A percentile compares a stretch with the other conserved stretches of the same genome.
Evolutionary conservation across 257 asterid species (phyloP).

Genomic region (Handroanthus guayacan): DNA sequence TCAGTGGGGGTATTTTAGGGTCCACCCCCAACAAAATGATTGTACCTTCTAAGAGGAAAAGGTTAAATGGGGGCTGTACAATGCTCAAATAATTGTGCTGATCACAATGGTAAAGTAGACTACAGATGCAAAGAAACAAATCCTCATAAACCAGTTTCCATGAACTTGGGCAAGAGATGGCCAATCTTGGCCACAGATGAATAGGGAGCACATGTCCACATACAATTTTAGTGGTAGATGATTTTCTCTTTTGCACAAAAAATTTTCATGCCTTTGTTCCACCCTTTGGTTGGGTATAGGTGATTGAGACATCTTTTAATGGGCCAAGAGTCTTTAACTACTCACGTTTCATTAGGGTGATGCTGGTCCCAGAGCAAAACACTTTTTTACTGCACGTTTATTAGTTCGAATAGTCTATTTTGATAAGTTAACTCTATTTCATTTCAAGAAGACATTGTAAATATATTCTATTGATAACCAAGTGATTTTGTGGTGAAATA

Average conservation of each 20-base stretch:
- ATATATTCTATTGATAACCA: too few relatives aligned
- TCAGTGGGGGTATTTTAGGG: constrained; percentile 6
- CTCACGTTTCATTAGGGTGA: constrained; percentile 3
- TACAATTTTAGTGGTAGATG: constrained; percentile 36
- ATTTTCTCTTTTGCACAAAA: constrained; percentile 12
- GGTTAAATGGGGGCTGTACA: constrained; percentile 17
- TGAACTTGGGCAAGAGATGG: constrained; percentile 25
- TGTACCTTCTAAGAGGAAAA: constrained; percentile 30
- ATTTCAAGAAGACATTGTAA: too few relatives aligned
- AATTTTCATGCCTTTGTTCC: background rate
- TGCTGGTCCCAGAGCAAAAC: constrained; percentile 18
- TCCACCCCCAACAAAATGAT: constrained; percentile 19
- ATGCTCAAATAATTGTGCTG: constrained; percentile 31
- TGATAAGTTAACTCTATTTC: too few relatives aligned
- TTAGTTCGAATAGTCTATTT: too few relatives aligned
- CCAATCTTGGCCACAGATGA: constrained; percentile 34
- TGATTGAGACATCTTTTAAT: constrained; percentile 17
- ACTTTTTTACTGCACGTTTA: background rate
- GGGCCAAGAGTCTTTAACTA: constrained; percentile 18
- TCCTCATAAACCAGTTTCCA: constrained; percentile 15
- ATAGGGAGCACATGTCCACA: constrained; percentile 40
- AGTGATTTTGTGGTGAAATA: too few relatives aligned
- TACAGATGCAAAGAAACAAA: constrained; percentile 13
- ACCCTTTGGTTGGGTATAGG: constrained; percentile 8
- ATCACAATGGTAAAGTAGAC: background rate